Base-by-base conservation (phyloP, 352 stramenopile genomes). In the Pythium phragmitis region DNA sequence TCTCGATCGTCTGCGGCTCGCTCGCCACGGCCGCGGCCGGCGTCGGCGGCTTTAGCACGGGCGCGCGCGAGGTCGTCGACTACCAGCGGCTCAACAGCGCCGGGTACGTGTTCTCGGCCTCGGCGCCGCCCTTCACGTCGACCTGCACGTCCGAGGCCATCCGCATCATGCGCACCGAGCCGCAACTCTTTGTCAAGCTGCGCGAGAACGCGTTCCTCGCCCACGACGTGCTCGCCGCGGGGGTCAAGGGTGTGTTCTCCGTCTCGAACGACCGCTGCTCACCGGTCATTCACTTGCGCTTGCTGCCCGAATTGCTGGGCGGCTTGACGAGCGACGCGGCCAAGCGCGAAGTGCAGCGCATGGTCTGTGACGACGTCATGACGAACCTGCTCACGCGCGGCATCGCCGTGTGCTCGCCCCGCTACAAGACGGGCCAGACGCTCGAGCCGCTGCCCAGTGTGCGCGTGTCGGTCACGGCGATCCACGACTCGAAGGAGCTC, bases 31-130 rank as follows among this genome's bases (percentile, higher is more conserved):
- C 96, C 2, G 70, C 98, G 3, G 96, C 93, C 7, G 96, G 86
- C 61, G 89, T 99, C 51, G 97, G 97, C 23, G 97, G 97, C 48
- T 96, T 99, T 60, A 99, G 95, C 62, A 96, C 98, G 41, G 97
- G 97, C 13, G 97, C 87, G 53, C 87, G 96, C 68, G 96, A 99
- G 61, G 92, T 99, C 7, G 94, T 99, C 11, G 96, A 99, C 76
- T 98, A 99, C 84, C 97, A 99, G 79, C 92, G 97, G 51, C 87
- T 99, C 36, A 98, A 95, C 69, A 98, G 94, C 42, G 96, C 96
- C 7, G 97, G 97, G 52, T 99, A 99, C 76, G 98, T 97, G 67
- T 99, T 99, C 77, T 99, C 94, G 64, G 97, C 97, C n/a, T 98
- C 96, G 52, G 87, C 94, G 26, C 96, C 97, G 37, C 97, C 97